Conservation (phyloP, 1,284 basidiomycete genomes). For the Phellopilus nigrolimitatus region DNA sequence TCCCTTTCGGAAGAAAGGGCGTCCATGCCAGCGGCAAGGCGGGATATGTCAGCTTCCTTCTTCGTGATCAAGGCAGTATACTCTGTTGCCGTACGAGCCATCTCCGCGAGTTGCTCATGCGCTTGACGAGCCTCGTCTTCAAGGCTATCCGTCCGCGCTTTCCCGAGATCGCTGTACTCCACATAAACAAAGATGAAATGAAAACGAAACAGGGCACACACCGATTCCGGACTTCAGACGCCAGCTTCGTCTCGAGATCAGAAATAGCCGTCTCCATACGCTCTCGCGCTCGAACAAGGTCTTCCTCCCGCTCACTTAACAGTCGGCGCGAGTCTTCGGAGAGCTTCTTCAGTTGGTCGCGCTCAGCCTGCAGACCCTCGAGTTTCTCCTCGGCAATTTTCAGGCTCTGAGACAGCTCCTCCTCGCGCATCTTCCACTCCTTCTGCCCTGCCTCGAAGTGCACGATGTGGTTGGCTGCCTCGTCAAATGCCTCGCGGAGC, state of each 20-base stretch:
- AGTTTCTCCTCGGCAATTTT: conserved; percentile 60
- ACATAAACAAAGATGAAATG: conserved; percentile 14
- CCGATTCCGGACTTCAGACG: conserved; percentile 63
- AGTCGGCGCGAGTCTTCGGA: conserved; percentile 73
- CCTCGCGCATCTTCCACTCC: conserved; percentile 60
- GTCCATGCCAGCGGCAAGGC: conserved; percentile 56
- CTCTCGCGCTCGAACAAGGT: conserved; percentile 71
- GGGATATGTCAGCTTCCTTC: conserved; percentile 71
- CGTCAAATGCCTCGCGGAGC: conserved; percentile 69
- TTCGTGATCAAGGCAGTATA: conserved; percentile 75
- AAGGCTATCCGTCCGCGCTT: conserved; percentile 53
- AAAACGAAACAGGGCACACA: conserved; percentile 34
- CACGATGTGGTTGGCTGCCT: conserved; percentile 80
- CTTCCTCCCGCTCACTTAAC: conserved; percentile 75
- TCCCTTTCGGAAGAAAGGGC: conserved; percentile 49
- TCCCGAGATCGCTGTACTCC: conserved; percentile 52
- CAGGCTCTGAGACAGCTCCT: conserved; percentile 50
- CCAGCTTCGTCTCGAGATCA: conserved; percentile 74
- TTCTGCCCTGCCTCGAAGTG: conserved; percentile 75
- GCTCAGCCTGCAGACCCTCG: conserved; percentile 48
- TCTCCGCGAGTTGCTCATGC: conserved; percentile 77
- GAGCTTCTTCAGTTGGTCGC: conserved; percentile 57
- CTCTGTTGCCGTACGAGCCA: conserved; percentile 72
- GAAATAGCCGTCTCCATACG: conserved; percentile 62
- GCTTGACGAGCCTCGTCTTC: conserved; percentile 67